Percentiles rank a stretch among this genome's conserved stretches.
phyloP scores from a whole-genome alignment of 2,329 filamentous ascomycete genomes.

The Botrytis porri region DNA sequence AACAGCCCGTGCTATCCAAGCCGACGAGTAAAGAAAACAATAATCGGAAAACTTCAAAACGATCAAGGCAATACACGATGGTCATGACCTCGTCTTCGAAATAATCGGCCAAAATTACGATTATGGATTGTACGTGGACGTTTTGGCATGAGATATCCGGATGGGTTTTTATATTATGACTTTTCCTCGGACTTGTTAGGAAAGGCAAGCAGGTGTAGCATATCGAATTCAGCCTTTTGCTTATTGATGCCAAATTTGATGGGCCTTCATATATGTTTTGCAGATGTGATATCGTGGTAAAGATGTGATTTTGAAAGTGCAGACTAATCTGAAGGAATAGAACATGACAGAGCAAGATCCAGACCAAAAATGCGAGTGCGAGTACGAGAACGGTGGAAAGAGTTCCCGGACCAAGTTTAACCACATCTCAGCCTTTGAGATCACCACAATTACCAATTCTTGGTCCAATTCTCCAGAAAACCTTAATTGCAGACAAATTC shows the following conservation, averaged over 20 bases:
- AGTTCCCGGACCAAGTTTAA: neutral
- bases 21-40: conserved; percentile 42
- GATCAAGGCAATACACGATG: conserved; percentile 12
- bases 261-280: neutral
- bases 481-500: neutral
- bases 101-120: conserved; percentile 15
- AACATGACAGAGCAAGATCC: neutral
- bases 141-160: conserved; percentile 20
- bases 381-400: neutral
- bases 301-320: neutral
- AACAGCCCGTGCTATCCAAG: conserved; percentile 59
- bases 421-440: neutral
- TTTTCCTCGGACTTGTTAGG: conserved; percentile 21
- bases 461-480: neutral
- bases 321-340: neutral
- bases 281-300: neutral
- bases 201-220: conserved; percentile 22
- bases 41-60: conserved; percentile 18
- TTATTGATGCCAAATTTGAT: conserved; percentile 19
- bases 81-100: conserved; percentile 15
- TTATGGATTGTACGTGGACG: conserved; percentile 18
- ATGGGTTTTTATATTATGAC: conserved; percentile 18
- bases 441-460: conserved; percentile 11
- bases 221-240: conserved; percentile 19
- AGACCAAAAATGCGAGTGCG: neutral